Evolutionary conservation across 768 basidiomycete genomes (phyloP).

Genomic region (Porphyrellus cyaneotinctus): DNA sequence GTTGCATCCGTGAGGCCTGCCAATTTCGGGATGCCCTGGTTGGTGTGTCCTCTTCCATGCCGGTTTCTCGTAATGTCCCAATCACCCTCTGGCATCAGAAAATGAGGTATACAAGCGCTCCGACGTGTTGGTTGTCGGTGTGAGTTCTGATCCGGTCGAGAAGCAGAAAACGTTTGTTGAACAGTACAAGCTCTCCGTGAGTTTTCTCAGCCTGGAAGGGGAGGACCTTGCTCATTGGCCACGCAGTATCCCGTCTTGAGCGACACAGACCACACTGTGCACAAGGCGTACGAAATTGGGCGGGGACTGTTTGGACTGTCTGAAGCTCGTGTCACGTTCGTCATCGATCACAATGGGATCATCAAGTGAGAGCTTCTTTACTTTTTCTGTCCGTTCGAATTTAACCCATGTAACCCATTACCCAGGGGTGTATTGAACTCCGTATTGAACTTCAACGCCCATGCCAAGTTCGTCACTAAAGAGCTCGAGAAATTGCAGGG

Average conservation of each 20-base stretch:
- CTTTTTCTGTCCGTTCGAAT: background rate
- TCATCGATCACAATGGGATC: slow-evolving; percentile 69
- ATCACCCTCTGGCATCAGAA: slow-evolving; percentile 35
- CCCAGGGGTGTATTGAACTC: slow-evolving; percentile 55
- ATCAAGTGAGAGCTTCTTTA: slow-evolving; percentile 44
- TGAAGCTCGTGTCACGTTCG: slow-evolving; percentile 66
- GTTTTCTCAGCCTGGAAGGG: slow-evolving; percentile 13
- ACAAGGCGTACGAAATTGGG: slow-evolving; percentile 62
- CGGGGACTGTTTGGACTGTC: slow-evolving; percentile 64
- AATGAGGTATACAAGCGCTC: slow-evolving; percentile 61
- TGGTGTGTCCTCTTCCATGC: slow-evolving; percentile 37
- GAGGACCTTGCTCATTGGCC: background rate
- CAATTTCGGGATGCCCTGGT: slow-evolving; percentile 75
- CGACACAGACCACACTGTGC: slow-evolving; percentile 58
- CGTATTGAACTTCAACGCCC: slow-evolving; percentile 59
- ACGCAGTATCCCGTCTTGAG: slow-evolving; percentile 74
- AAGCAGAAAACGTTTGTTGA: slow-evolving; percentile 76
- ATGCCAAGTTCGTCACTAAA: slow-evolving; percentile 67
- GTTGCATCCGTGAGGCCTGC: slow-evolving; percentile 81
- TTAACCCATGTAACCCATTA: background rate
- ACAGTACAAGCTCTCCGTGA: slow-evolving; percentile 60
- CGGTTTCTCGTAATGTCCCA: background rate
- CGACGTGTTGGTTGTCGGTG: slow-evolving; percentile 65
- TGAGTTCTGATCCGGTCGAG: slow-evolving; percentile 67
- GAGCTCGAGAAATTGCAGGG: slow-evolving; percentile 51